Evolutionary conservation across 1,284 basidiomycete species (phyloP), one percentile per base, ranked within the genome.

Genomic region (Tilletia walkeri): DNA sequence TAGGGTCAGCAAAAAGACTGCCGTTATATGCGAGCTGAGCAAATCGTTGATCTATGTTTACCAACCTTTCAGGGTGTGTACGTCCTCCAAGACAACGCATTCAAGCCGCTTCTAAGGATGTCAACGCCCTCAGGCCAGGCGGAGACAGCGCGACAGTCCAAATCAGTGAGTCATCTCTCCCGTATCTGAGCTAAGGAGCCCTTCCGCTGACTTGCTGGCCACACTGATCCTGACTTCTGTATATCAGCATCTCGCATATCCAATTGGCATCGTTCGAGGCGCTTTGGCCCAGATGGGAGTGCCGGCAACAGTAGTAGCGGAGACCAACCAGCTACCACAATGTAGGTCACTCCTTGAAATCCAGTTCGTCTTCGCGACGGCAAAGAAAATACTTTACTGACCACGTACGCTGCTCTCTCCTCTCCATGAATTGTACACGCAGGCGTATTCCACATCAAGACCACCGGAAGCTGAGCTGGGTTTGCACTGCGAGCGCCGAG

Each of bases 31-130:
- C 30, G 82, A 88, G 67, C 84, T 88, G 48, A 88, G 34, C n/a
- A 30, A 30, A 10, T 20, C 54, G 12, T 30, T 24, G 59, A 36
- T 16, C 47, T 61, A 41, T 45, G 4, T 34, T 68, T 24, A 38
- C 9, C 1, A 30, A 67, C 67, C 2, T 4, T 66, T 5, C 70
- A 94, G 93, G 94, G 95, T 12, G 90, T 95, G 4, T 97, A 94
- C 76, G 94, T 97, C 1, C 86, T 97, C 1, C 93, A 95, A 85
- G 94, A 95, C 76, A 92, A 94, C 76, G 84, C 89, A 0, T 96
- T 96, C 85, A 92, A 91, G 75, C 92, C 94, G 0, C 89, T 96
- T 63, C 83, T 88, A 2, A 88, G 91, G 48, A 84, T 95, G 67
- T 93, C 92, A 0, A 90, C 91, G 1, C 90, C 90, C 86, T 88